Evolutionary conservation across 2,329 filamentous ascomycete genomes (phyloP).

Genomic region (Chaetomium olivaceum): DNA sequence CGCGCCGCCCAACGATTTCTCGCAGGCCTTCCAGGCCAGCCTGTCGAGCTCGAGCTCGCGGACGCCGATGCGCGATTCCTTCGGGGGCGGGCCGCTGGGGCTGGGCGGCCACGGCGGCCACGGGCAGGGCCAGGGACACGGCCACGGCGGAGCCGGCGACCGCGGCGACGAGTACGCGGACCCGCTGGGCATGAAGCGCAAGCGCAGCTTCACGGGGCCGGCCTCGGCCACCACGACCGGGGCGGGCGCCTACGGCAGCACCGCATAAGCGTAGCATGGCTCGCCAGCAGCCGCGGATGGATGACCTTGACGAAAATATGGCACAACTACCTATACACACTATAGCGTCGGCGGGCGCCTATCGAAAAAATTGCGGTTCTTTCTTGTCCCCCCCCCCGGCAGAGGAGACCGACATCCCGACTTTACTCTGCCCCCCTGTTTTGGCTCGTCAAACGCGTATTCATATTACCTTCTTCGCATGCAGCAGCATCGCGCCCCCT

Average conservation of each 20-base stretch:
- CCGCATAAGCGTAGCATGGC: conserved; percentile 25
- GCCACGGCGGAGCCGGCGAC: too few relatives aligned
- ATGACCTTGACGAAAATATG: background rate
- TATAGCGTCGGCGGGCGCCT: background rate
- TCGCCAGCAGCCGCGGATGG: background rate
- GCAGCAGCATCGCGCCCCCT: background rate
- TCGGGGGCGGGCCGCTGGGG: conserved; percentile 40
- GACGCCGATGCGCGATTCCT: conserved; percentile 50
- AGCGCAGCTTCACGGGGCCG: conserved; percentile 41
- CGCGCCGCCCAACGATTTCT: conserved; percentile 54
- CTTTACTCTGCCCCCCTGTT: background rate
- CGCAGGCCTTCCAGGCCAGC: conserved; percentile 49
- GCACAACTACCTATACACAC: too few relatives aligned
- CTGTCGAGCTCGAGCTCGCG: conserved; percentile 41
- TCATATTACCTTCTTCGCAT: background rate
- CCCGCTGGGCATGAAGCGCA: conserved; percentile 40
- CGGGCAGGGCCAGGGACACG: too few relatives aligned
- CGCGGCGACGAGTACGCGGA: conserved; percentile 36
- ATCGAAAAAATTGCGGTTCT: background rate
- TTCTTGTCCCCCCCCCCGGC: background rate
- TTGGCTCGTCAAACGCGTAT: background rate
- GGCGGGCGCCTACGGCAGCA: conserved; percentile 27
- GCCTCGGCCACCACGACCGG: conserved; percentile 25
- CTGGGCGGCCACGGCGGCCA: conserved; percentile 32
- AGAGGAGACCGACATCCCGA: conserved; percentile 8